Evolutionary conservation across 2,329 filamentous ascomycete genomes (phyloP).

Genomic region (Colletotrichum brevisporum): DNA sequence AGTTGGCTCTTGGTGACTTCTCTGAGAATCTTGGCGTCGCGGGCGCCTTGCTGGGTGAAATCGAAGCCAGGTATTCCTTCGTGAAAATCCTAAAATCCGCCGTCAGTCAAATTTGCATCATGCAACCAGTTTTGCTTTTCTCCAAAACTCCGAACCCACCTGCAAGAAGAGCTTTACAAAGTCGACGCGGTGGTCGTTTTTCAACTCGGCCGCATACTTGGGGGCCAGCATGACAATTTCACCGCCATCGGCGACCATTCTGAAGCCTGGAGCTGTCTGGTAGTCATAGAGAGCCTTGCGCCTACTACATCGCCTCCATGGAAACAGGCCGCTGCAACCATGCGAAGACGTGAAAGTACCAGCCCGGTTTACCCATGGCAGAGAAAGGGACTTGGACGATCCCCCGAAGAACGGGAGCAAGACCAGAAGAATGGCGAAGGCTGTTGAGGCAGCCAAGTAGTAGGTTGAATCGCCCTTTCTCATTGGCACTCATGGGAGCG

Average conservation of each 20-base stretch:
- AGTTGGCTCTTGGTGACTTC: constrained; percentile 27
- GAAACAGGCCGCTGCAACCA: too few species aligned
- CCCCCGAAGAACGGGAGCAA: not conserved
- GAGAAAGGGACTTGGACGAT: not conserved
- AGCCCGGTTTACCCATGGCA: constrained; percentile 28
- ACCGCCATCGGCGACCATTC: constrained; percentile 24
- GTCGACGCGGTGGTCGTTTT: constrained; percentile 18
- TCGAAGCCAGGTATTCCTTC: constrained; percentile 20
- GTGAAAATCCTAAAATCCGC: constrained; percentile 8
- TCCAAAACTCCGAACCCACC: not conserved
- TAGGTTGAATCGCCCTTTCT: not conserved
- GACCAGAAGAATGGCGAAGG: not conserved
- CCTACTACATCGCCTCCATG: too few species aligned
- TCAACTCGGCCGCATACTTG: constrained; percentile 19
- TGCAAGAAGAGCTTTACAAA: constrained; percentile 19
- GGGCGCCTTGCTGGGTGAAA: constrained; percentile 24
- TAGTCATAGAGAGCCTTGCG: not conserved
- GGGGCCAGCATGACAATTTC: constrained; percentile 27
- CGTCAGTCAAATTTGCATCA: not conserved
- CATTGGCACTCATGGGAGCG: too few species aligned
- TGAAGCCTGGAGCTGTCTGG: not conserved
- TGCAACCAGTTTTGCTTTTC: not conserved
- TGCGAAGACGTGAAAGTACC: too few species aligned
- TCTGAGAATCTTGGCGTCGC: constrained; percentile 19
- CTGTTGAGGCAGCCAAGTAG: constrained; percentile 1